Base-by-base conservation (phyloP, 2,329 filamentous ascomycete species). In the Xylaria sp. region DNA sequence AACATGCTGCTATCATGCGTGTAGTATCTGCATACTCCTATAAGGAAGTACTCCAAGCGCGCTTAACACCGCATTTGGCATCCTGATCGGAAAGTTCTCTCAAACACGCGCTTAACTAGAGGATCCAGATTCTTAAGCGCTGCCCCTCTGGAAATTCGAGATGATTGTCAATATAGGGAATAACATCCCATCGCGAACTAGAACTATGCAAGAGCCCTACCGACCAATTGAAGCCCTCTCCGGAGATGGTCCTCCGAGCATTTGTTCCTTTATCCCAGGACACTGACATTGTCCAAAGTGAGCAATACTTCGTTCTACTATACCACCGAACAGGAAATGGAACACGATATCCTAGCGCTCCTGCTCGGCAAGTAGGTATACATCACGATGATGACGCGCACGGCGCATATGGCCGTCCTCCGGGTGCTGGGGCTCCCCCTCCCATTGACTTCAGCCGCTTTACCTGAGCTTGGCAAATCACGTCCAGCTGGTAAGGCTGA, bases 401-500 rank as follows among this genome's bases (percentile, higher is more conserved):
- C 28, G 37, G 52, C 41, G 13, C 48, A 34, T 28, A 46, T 25
- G 39, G 34, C 63, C 37, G 28, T 20, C 56, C 7, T 39, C 46
- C 44, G 48, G 61, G 41, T 51, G 37, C 51, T 59, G 18, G 55
- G 62, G 65, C 63, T n/a, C 68, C 70, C 48, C 67, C 50, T 50
- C 52, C 10, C 46, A 41, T 66, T 20, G 68, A 72, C 69, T 72
- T 72, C 71, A 71, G 71, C 71, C 71, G 71, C 69, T 69, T 69
- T 72, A 67, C 69, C 41, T 67, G 55, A 67, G 23, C 69, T 59
- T 69, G 69, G 63, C 59, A 64, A 66, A 67, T 52, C 62, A 54
- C 54, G 65, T 64, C 59, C 59, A 72, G 67, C 70, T 72, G 64
- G 70, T 63, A 70, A 70, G 70, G 70, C 70, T 70, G 67, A 72